A percentile compares a stretch with the other conserved stretches of the same genome.
Evolutionary conservation across 2,329 filamentous ascomycete genomes (phyloP).

Genomic region (Xylariaceae sp.): DNA sequence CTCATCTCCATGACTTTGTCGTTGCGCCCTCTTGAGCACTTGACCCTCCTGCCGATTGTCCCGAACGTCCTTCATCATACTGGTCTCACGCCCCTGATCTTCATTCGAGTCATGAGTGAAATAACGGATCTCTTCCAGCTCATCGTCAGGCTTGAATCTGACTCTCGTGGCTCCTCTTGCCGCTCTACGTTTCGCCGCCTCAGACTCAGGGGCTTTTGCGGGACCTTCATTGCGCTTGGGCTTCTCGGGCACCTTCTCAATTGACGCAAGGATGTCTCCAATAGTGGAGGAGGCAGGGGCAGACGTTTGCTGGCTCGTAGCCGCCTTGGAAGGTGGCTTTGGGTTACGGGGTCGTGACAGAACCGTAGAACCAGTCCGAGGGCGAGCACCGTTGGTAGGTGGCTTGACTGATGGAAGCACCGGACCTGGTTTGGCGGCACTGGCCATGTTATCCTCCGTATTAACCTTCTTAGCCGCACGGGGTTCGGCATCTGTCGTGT

Average conservation of each 20-base stretch:
- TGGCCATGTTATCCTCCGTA: slow-evolving; percentile 29
- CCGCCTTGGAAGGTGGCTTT: slow-evolving; percentile 41
- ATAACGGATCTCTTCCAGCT: slow-evolving; percentile 60
- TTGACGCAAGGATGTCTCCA: slow-evolving; percentile 49
- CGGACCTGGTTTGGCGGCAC: slow-evolving; percentile 29
- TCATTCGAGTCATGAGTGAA: slow-evolving; percentile 70
- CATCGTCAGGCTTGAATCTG: slow-evolving; percentile 65
- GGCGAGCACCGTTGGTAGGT: slow-evolving; percentile 15
- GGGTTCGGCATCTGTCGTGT: slow-evolving; percentile 35
- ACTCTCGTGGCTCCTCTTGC: slow-evolving; percentile 66
- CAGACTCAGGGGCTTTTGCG: slow-evolving; percentile 57
- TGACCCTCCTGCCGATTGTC: slow-evolving; percentile 71
- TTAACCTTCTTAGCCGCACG: slow-evolving; percentile 38
- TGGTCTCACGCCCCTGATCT: slow-evolving; percentile 60
- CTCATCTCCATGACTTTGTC: slow-evolving; percentile 49
- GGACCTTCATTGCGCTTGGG: slow-evolving; percentile 37
- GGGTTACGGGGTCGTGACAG: slow-evolving; percentile 45
- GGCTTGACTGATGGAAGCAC: slow-evolving; percentile 1
- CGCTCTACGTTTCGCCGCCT: slow-evolving; percentile 61
- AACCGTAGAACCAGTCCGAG: slow-evolving; percentile 34
- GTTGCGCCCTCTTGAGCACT: slow-evolving; percentile 48
- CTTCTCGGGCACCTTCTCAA: slow-evolving; percentile 47
- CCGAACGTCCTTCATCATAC: slow-evolving; percentile 65
- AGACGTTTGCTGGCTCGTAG: slow-evolving; percentile 32
- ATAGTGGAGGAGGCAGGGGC: slow-evolving; percentile 44